Conservation (phyloP, 2,329 filamentous ascomycete species). For the Fusarium dlaminii region DNA sequence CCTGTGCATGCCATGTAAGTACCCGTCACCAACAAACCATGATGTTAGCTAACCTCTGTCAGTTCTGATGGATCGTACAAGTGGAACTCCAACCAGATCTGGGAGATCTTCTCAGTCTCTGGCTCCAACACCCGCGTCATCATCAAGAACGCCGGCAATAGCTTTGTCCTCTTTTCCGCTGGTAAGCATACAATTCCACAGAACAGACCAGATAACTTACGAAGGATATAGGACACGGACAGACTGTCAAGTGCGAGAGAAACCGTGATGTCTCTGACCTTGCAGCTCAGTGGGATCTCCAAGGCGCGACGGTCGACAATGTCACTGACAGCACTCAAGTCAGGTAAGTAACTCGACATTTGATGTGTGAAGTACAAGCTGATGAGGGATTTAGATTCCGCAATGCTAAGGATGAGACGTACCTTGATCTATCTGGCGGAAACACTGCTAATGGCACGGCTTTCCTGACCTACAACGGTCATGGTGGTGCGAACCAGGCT, state of each 20-base stretch:
- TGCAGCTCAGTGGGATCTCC: not conserved
- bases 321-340: not conserved
- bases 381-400: not conserved
- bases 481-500: not conserved
- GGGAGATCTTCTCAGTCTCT: not conserved
- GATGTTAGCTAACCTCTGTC: not conserved
- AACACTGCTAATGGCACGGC: not conserved
- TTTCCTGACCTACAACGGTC: not conserved
- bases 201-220: not conserved
- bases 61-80: not conserved
- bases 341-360: not conserved
- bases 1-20: not conserved
- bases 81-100: not conserved
- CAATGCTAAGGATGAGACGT: not conserved
- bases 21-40: rapidly evolving
- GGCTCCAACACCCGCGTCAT: not conserved
- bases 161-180: not conserved
- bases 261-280: not conserved
- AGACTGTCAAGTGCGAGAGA: not conserved
- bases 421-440: not conserved
- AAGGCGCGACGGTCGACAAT: not conserved
- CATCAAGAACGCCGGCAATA: not conserved
- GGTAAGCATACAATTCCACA: not conserved
- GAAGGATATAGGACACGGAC: not conserved
- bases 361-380: not conserved